A percentile compares a stretch with the other conserved stretches of the same genome.
Conservation (phyloP, 108 stramenopile species). For the Nitzschia palea region DNA sequence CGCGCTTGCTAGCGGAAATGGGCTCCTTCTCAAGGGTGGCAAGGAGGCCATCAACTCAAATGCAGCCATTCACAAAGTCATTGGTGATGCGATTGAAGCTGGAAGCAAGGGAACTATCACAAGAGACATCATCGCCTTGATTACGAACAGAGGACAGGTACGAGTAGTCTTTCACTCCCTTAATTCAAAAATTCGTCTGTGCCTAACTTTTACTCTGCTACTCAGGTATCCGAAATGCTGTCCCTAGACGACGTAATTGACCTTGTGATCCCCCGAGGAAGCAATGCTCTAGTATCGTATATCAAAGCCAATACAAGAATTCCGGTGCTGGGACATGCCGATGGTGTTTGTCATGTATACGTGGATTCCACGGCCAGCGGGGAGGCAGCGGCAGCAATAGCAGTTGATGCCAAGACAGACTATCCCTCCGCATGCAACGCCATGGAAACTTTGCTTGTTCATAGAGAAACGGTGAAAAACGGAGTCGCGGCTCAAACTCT, state of each 20-base stretch:
- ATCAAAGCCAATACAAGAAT: slow-evolving; percentile 92
- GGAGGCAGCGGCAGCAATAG: slow-evolving; percentile 60
- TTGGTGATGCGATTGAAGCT: slow-evolving; percentile 87
- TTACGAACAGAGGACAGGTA: slow-evolving; percentile 89
- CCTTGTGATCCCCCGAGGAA: slow-evolving; percentile 97
- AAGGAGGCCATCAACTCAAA: slow-evolving; percentile 95
- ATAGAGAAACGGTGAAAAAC: slow-evolving; percentile 71
- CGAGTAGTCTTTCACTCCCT: neutral
- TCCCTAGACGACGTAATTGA: slow-evolving; percentile 92
- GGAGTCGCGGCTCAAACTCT: slow-evolving; percentile 70
- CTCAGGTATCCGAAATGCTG: slow-evolving; percentile 81
- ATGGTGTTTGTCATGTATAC: slow-evolving; percentile 98
- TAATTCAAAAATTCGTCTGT: neutral
- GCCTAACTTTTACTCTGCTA: neutral
- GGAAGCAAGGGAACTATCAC: slow-evolving; percentile 84
- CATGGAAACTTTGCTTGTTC: slow-evolving; percentile 95
- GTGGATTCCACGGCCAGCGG: slow-evolving; percentile 85
- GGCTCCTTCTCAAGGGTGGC: slow-evolving; percentile 96
- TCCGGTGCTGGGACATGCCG: slow-evolving; percentile 98
- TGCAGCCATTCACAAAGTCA: slow-evolving; percentile 80
- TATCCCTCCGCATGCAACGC: slow-evolving; percentile 99
- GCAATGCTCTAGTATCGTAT: slow-evolving; percentile 86
- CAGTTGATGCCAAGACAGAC: slow-evolving; percentile 95
- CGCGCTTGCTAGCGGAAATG: slow-evolving; percentile 95
- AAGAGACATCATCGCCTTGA: slow-evolving; percentile 88